These are phyloP conservation scores for Scedosporium boydii DNA, from an alignment of 2,329 filamentous ascomycete genomes.

Conservation along the genomic window DNA sequence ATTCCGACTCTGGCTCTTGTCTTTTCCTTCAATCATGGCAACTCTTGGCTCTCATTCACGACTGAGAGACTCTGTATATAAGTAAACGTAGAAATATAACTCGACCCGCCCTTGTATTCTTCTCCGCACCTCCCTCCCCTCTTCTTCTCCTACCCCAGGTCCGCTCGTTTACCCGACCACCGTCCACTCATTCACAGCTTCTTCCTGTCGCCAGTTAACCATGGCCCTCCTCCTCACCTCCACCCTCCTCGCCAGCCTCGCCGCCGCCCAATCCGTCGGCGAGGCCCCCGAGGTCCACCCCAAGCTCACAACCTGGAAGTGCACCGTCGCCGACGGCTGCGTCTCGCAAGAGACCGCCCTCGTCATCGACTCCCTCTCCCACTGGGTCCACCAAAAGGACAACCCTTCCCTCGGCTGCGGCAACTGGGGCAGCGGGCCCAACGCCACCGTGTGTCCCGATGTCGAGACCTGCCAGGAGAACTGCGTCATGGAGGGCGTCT, in stretches of 20 bases:
- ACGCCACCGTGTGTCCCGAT: constrained; percentile 37
- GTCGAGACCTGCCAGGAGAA: constrained; percentile 40
- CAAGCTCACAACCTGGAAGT: constrained; percentile 39
- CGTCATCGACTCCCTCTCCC: constrained; percentile 38
- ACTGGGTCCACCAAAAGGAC: constrained; percentile 32
- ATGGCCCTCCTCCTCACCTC: constrained; percentile 7
- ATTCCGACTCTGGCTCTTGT: too few relatives aligned
- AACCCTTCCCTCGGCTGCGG: constrained; percentile 22
- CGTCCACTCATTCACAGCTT: not conserved
- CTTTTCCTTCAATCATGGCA: too few relatives aligned
- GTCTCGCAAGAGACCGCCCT: constrained; percentile 34
- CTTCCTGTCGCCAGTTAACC: not conserved
- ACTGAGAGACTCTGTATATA: too few relatives aligned
- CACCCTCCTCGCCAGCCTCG: constrained; percentile 16
- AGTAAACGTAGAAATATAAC: too few relatives aligned
- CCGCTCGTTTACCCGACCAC: too few relatives aligned
- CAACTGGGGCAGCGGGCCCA: constrained; percentile 22
- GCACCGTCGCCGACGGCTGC: constrained; percentile 40
- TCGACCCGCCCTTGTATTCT: not conserved
- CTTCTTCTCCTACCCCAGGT: not conserved
- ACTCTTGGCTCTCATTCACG: too few relatives aligned
- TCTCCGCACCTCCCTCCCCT: not conserved
- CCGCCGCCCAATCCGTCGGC: constrained; percentile 28
- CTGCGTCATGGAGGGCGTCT: constrained; percentile 42
- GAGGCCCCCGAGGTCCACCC: constrained; percentile 37